Percentiles rank a stretch among this genome's conserved stretches.
These are phyloP conservation scores for Candida berthetii DNA, from an alignment of 805 yeast genomes.

Conservation along the genomic window DNA sequence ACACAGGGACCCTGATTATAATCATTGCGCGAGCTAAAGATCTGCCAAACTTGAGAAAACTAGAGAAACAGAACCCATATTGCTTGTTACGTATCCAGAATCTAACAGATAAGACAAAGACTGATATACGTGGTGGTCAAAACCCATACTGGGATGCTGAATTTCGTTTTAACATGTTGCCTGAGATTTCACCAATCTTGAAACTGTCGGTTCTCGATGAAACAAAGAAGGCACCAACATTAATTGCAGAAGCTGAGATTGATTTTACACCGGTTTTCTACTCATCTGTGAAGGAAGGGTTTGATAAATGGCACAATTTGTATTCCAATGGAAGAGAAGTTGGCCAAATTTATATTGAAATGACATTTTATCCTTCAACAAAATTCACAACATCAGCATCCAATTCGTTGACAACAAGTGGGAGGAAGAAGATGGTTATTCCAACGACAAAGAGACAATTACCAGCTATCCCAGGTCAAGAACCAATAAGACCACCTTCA, in stretches of 20 bases:
- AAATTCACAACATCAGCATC: conserved; percentile 9
- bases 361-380: conserved; percentile 76
- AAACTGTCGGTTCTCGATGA: conserved; percentile 79
- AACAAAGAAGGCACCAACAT: conserved; percentile 77
- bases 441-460: conserved; percentile 14
- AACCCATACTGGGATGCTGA: conserved; percentile 86
- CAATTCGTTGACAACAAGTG: background rate
- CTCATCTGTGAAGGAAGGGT: conserved; percentile 65
- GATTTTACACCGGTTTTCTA: conserved; percentile 70
- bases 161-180: conserved; percentile 56
- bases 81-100: conserved; percentile 78
- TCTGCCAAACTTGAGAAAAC: conserved; percentile 75
- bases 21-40: conserved; percentile 80
- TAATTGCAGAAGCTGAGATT: conserved; percentile 77
- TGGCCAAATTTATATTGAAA: conserved; percentile 83
- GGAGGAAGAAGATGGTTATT: background rate
- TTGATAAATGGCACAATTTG: conserved; percentile 80
- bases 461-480: conserved; percentile 22
- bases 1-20: conserved; percentile 54
- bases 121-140: conserved; percentile 87
- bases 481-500: background rate
- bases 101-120: conserved; percentile 71
- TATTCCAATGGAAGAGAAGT: conserved; percentile 66
- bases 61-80: conserved; percentile 94
- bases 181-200: conserved; percentile 57